Percentiles rank a stretch among this genome's conserved stretches.
Conservation (phyloP, 345 rosid species). For the Linum usitatissimum region DNA sequence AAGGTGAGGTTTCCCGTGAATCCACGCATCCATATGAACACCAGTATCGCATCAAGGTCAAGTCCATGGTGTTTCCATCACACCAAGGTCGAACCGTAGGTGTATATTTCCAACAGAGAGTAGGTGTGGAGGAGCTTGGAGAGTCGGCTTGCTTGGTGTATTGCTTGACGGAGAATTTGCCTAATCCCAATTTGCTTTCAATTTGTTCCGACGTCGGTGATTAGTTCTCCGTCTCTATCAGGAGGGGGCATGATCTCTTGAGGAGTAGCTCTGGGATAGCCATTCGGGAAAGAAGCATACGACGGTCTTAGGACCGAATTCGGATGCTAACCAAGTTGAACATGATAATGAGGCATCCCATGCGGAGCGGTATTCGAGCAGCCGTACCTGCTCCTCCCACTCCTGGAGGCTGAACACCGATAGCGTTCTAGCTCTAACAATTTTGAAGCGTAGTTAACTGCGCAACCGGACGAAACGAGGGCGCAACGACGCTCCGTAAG, state of each 20-base stretch:
- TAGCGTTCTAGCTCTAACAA: conserved; percentile 35
- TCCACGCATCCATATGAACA: too few species aligned
- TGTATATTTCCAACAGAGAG: too few species aligned
- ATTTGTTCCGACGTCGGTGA: too few species aligned
- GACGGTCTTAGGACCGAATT: conserved; percentile 47
- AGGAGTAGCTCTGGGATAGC: conserved; percentile 42
- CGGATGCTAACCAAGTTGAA: conserved; percentile 45
- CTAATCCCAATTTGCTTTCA: too few species aligned
- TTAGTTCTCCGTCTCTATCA: too few species aligned
- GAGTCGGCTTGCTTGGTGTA: too few species aligned
- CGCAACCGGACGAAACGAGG: conserved; percentile 57
- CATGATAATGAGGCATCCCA: conserved; percentile 42
- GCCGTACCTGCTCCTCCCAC: conserved; percentile 31
- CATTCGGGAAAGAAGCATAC: conserved; percentile 54
- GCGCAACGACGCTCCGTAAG: conserved; percentile 40
- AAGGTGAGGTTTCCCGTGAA: too few species aligned
- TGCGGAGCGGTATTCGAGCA: conserved; percentile 25
- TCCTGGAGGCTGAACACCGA: conserved; percentile 60
- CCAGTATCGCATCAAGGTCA: too few species aligned
- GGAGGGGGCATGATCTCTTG: conserved; percentile 48
- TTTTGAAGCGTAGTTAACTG: conserved; percentile 44
- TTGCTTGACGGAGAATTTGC: too few species aligned
- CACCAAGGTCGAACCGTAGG: too few species aligned
- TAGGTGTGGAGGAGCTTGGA: too few species aligned
- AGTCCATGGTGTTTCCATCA: too few species aligned